Evolutionary conservation across 352 stramenopile species (phyloP), one percentile per base, ranked within the genome.

Genomic region (Phytophthora hybrid): DNA sequence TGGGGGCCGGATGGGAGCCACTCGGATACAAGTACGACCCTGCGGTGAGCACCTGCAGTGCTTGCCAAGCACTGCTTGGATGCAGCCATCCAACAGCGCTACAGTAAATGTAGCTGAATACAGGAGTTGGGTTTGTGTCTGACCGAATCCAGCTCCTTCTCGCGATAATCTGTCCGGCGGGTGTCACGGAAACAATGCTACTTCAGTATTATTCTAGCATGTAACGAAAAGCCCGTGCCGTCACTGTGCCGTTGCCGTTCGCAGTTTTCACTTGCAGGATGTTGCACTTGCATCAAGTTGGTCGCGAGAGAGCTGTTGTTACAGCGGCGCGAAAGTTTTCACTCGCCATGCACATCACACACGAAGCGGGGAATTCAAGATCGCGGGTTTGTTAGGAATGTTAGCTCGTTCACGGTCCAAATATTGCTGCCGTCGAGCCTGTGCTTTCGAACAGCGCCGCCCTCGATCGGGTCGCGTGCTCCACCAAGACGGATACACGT

Each of bases 291-390:
- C 57, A 26, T 62, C 49, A 63, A 73, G 55, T 44, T 29, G 8
- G n/a, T 47, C 26, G 23, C 39, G 63, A 63, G 55, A 65, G 56
- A 65, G 63, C 19, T 52, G 37, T 44, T 44, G 37, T 18, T 44
- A 44, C 52, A 64, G 47, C 61, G 46, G 51, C 60, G 46, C 54
- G 41, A 67, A 76, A 76, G 63, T 59, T 76, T 76, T 66, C 41
- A 26, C 18, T 63, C 59, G 53, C 59, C 18, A 47, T 49, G n/a
- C 32, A 23, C 59, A 51, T 76, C 71, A 76, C 69, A 71, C 56
- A 76, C 66, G 26, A 49, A 46, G 16, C 26, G 49, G 19, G 58
- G 64, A 21, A 59, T 49, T 13, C 14, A 49, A 9, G 41, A 49
- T 66, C 56, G 39, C 41, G 18, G 21, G 52, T 55, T 69, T 69